Evolutionary conservation across 495 filamentous ascomycete genomes (phyloP), one percentile per base, ranked within the genome.

Genomic region (Daldinia childiae): DNA sequence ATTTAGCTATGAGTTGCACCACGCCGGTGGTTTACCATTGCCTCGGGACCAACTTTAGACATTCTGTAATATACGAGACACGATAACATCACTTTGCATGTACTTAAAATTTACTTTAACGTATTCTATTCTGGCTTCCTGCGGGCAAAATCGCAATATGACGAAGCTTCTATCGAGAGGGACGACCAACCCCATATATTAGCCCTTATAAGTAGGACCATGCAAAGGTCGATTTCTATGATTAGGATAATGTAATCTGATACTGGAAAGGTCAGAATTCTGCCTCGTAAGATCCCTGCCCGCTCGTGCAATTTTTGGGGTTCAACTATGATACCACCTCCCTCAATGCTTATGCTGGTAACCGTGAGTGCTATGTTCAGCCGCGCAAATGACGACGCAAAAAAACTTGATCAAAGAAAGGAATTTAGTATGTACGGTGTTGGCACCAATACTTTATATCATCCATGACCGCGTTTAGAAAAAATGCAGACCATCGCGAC

Each of bases 401-500:
- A 21, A 58, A 55, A 68, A 58, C 32, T 43, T 36, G 32, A 71
- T 30, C 14, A 50, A 38, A 63, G 62, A 57, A 69, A 26, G 57
- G 39, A 71, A 73, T n/a, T 62, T 26, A 58, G 19, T 69, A 66
- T 69, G 66, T 69, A 66, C 56, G 57, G 71, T 73, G 66, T 69
- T 45, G 71, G 57, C 66, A 69, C 71, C 61, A 62, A 69, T 73
- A 68, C 71, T 73, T 68, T 68, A 66, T 62, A 66, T 59, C 56
- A 69, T 73, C 71, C 71, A 62, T 69, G 62, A 69, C 62, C 59
- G 51, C 62, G 70, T 57, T 3, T 55, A 34, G 50, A 56, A 30
- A 29, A 56, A 65, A 73, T 69, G 71, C 71, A 66, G 36, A 51
- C 57, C 54, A 19, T 34, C 15, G 27, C 62, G 60, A 50, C 24